Base-by-base conservation (phyloP, 2,329 filamentous ascomycete species). In the Mycosphaerelloides madeirae region DNA sequence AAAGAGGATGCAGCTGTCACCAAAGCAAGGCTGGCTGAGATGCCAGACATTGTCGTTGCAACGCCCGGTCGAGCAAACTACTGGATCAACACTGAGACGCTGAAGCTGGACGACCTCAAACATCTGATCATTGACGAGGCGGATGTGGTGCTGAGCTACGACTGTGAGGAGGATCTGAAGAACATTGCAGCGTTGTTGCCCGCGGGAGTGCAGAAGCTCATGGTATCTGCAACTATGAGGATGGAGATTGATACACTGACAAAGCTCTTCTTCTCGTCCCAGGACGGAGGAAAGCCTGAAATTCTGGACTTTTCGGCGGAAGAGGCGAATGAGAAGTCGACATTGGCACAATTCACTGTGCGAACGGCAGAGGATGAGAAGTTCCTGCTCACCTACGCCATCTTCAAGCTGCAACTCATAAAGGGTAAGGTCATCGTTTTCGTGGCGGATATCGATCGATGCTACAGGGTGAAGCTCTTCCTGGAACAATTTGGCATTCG, bases 351-450 rank as follows among this genome's bases (percentile, higher is more conserved):
- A 69, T 95, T 89, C 61, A 81, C 90, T 22, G 85, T 96, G 53
- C 88, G 83, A 77, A 95, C 89, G 56, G 87, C 80, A n/a, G 93
- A 98, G 68, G 91, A 97, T 55, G 93, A 97, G 60, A 98, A 98
- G 64, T 98, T 97, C 61, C 71, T 98, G 29, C 71, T 98, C 33
- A 81, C 85, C 14, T 97, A 95, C 61, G 85, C 95, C 48, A 91
- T 97, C 62, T 95, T 96, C 73, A 95, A 95, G 71, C 77, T 97
- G 11, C 86, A 93, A 64, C 73, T 97, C 40, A 84, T 98, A 62
- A 95, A 91, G 65, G 93, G 93, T 52, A 97, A 97, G 66, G 85
- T 85, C 46, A 85, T 88, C 39, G 78, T 88, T 36, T 89, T 89
- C 55, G 89, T 95, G 6, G 84, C 81, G 20, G 88, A 95, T 55